A percentile compares a stretch with the other conserved stretches of the same genome.
These are phyloP conservation scores for Panaeolus papilionaceus DNA, from an alignment of 768 basidiomycete species.

Conservation along the genomic window DNA sequence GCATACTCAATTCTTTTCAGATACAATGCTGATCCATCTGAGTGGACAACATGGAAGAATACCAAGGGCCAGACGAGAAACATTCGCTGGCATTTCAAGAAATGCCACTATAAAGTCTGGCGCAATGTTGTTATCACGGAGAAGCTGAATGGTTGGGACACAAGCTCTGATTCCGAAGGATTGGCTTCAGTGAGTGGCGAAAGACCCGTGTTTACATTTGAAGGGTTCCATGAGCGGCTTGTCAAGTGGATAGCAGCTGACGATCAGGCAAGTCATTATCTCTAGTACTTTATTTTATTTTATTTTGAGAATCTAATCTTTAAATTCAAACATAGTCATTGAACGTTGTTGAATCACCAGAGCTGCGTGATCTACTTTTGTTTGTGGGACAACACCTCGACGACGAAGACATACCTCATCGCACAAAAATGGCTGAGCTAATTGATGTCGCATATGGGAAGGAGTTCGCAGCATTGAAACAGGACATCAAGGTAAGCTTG, in stretches of 20 bases:
- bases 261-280: conserved; percentile 36
- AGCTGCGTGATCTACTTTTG: conserved; percentile 37
- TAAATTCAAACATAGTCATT: conserved; percentile 33
- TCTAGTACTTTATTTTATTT: neutral
- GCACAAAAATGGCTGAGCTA: conserved; percentile 32
- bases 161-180: neutral
- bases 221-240: conserved; percentile 28
- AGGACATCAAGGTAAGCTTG: conserved; percentile 26
- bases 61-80: conserved; percentile 23
- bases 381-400: conserved; percentile 30
- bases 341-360: conserved; percentile 38
- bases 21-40: neutral
- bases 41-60: conserved; percentile 29
- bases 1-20: neutral
- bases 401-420: conserved; percentile 39
- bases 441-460: conserved; percentile 30
- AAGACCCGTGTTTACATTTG: conserved; percentile 20
- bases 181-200: neutral
- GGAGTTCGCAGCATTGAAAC: conserved; percentile 26
- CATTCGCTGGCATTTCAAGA: conserved; percentile 29
- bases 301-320: neutral
- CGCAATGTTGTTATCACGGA: conserved; percentile 14
- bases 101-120: conserved; percentile 24
- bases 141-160: conserved; percentile 28
- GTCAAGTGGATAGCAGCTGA: conserved; percentile 27